These are phyloP conservation scores for Barnettozyma sp. DNA, from an alignment of 805 yeast species.

Conservation along the genomic window DNA sequence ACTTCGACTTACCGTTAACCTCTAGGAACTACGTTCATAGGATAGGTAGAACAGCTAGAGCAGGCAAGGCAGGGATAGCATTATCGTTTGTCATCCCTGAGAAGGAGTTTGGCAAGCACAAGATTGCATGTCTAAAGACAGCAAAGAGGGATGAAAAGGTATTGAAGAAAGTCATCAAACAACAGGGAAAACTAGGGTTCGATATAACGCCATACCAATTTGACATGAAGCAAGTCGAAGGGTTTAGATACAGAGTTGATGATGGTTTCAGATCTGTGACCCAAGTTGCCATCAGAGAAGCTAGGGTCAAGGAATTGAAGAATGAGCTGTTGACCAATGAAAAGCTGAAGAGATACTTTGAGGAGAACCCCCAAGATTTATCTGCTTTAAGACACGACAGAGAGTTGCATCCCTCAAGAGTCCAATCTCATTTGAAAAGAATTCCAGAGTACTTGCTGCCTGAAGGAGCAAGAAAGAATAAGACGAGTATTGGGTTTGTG, in stretches of 20 bases:
- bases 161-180: conserved; percentile 63
- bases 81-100: conserved; percentile 83
- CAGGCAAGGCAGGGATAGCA: conserved; percentile 92
- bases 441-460: conserved; percentile 92
- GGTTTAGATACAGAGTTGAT: conserved; percentile 92
- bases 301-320: conserved; percentile 82
- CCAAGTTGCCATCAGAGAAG: conserved; percentile 82
- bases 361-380: conserved; percentile 94
- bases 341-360: conserved; percentile 87
- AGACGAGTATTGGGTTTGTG: conserved; percentile 57
- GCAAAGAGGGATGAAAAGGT: conserved; percentile 86
- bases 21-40: conserved; percentile 89
- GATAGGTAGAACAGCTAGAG: conserved; percentile 96
- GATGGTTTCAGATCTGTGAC: conserved; percentile 97
- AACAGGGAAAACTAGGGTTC: conserved; percentile 66
- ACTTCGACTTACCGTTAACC: conserved; percentile 88
- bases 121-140: conserved; percentile 60
- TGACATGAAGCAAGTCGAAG: conserved; percentile 87
- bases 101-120: conserved; percentile 85
- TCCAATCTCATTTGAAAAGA: conserved; percentile 79
- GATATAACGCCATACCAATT: conserved; percentile 84
- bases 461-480: conserved; percentile 54
- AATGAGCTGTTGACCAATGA: conserved; percentile 83
- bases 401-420: conserved; percentile 74
- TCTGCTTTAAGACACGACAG: conserved; percentile 86